Evolutionary conservation across 2,329 filamentous ascomycete genomes (phyloP), one percentile per base, ranked within the genome.

Genomic region (Chaetomiaceae sp.): DNA sequence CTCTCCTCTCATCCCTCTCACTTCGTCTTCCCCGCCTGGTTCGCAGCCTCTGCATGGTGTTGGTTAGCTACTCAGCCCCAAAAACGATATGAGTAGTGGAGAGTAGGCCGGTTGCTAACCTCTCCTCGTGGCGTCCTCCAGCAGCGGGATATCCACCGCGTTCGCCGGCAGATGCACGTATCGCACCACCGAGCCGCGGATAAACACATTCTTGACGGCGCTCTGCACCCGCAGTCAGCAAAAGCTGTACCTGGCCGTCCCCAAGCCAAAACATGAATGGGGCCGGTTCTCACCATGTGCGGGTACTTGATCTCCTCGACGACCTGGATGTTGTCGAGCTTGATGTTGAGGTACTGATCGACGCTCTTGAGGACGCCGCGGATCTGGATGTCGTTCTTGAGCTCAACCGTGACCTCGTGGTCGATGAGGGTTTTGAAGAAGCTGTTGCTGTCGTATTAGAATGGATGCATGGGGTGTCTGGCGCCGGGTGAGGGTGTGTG

Each of bases 391-490:
- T 99, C 94, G 72, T 99, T 99, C 76, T 99, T 99, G 71, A 99
- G 88, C 77, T 99, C 94, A 69, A 99, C 90, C 42, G 91, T 97
- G 67, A 99, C 91, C 77, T 95, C 86, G 63, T 94, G 87, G 77
- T 96, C 94, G 70, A 96, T 95, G 66, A 97, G 87, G 49, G 92
- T 97, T 73, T 97, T 97, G 84, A 97, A 97, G 78, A 96, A 97
- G 76, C 89, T 94, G 67, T 18, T 20, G 21, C 3, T 37, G 25
- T 34, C 8, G 18, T 21, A 40, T n/a, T n/a, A n/a, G n/a, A n/a
- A n/a, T n/a, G n/a, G n/a, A n/a, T n/a, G n/a, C n/a, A n/a, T n/a
- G n/a, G n/a, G n/a, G n/a, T n/a, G n/a, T n/a, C n/a, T n/a, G n/a
- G n/a, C n/a, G n/a, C n/a, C n/a, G n/a, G n/a, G n/a, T n/a, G n/a